phyloP scores from a whole-genome alignment of 1,139 yeast genomes.

The Scheffersomyces titani region DNA sequence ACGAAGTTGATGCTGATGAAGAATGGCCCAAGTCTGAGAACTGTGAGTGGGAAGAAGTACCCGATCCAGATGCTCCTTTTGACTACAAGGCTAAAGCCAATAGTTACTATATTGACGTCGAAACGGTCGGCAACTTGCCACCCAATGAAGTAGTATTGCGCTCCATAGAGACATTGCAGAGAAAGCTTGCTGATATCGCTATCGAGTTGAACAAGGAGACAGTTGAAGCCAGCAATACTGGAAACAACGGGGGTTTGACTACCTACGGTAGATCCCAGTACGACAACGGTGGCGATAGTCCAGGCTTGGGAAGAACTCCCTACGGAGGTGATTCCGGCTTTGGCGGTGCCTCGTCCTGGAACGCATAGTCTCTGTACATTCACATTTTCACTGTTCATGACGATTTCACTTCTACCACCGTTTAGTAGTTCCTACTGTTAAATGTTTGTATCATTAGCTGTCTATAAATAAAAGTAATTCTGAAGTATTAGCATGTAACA shows the following conservation, averaged over 20 bases:
- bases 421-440: background rate
- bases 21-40: slow-evolving; percentile 95
- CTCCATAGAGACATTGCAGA: slow-evolving; percentile 81
- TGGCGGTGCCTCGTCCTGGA: slow-evolving; percentile 34
- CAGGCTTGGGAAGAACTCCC: slow-evolving; percentile 41
- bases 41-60: slow-evolving; percentile 96
- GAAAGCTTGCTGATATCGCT: slow-evolving; percentile 87
- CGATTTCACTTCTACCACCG: background rate
- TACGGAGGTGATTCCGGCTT: slow-evolving; percentile 50
- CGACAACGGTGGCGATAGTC: slow-evolving; percentile 39
- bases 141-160: slow-evolving; percentile 88
- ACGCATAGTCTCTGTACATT: background rate
- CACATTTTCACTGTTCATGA: background rate
- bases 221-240: slow-evolving; percentile 48
- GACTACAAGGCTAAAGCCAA: slow-evolving; percentile 84
- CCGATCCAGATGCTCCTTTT: slow-evolving; percentile 82
- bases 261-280: slow-evolving; percentile 49
- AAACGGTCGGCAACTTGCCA: slow-evolving; percentile 85
- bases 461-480: background rate
- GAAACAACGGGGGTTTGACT: slow-evolving; percentile 45
- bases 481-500: background rate
- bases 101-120: slow-evolving; percentile 83
- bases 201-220: slow-evolving; percentile 71
- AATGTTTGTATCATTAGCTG: slow-evolving; percentile 1
- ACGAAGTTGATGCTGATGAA: slow-evolving; percentile 79